Base-by-base conservation (phyloP, 2,329 filamentous ascomycete genomes). In the Moelleriella libera region DNA sequence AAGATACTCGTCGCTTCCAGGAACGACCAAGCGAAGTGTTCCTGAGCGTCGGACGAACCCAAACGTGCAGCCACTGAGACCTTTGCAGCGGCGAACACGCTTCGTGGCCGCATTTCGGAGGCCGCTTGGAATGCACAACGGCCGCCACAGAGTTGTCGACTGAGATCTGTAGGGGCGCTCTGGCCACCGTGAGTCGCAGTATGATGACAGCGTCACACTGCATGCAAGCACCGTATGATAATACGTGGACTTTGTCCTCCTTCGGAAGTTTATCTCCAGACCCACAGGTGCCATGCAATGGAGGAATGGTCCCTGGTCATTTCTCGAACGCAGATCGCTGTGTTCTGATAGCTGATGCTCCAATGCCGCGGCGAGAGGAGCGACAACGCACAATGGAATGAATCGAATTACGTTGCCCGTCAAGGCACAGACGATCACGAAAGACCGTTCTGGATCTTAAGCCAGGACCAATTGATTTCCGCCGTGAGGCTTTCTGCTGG, bases 201-300 rank as follows among this genome's bases (percentile, higher is more conserved):
- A 47, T 45, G 48, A 44, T 29, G 45, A 40, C n/a, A 43, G 44
- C 12, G 46, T 50, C 44, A 28, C 44, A 50, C 34, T 45, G 46
- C 49, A 48, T 47, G 30, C 30, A 39, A 42, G 30, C 32, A 42
- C 29, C 44, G 30, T 32, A 41, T 29, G 46, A 44, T 42, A n/a
- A 3, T 9, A 9, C n/a, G 12, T n/a, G 32, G 48, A 48, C 44
- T 46, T 47, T 49, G 41, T 30, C 47, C 45, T 43, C 21, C 34
- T 45, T 45, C 50, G 45, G 49, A 46, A 47, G 34, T 11, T 43
- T 45, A 45, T 44, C 44, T 44, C 28, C 32, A 44, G 43, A 34
- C 49, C 46, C 49, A 48, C 47, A 37, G 32, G 4, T 9, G 32
- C 32, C 12, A 8, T 37, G 21, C 21, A 21, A 2, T 21, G 21